Evolutionary conservation across 225 moss, liverwort and hornwort genomes (phyloP), one percentile per base, ranked within the genome.

Genomic region (Takakia lepidozioides): DNA sequence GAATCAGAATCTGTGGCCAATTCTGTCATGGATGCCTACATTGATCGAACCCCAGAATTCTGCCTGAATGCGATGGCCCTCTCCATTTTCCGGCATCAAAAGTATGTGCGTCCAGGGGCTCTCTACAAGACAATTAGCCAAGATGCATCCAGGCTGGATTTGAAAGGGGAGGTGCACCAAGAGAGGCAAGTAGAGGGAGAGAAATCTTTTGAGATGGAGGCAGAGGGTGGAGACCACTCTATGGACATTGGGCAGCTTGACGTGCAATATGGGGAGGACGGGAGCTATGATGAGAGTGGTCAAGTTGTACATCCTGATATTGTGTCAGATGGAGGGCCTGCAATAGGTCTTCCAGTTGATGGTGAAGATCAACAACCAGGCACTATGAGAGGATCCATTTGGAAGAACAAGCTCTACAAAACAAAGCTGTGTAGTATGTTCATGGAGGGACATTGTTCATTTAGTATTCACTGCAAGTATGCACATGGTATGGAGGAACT

Each of bases 31-130:
- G 56, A 46, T 34, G 19, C 29, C 23, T 56, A 56, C 44, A 46
- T 56, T 46, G 56, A 56, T 6, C 43, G 46, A 11, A 24, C 45
- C 10, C 44, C 43, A 10, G 30, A 19, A 2, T 56, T 56, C 30
- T 45, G 44, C 15, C 11, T 56, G 1, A 56, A 56, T 30, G 56
- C 44, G 30, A 45, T 45, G 44, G 29, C 56, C 13, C 28, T 56
- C 24, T 44, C 19, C 24, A 42, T 56, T 3, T 44, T 56, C 14
- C 42, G 56, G 44, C 56, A 56, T 27, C 56, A 56, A 38, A 45
- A 56, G 29, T 56, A 56, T 20, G 45, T 56, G 30, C 56, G 56
- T 2, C 56, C 56, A 0, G 56, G 56, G 13, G 56, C 56, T 14
- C 3, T 44, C 5, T 56, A 56, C 34, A 56, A 48, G 27, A 48